Percentiles rank a stretch among this genome's conserved stretches.
phyloP scores from a whole-genome alignment of 78 protist species.

The Chrysochromulina tobinii region DNA sequence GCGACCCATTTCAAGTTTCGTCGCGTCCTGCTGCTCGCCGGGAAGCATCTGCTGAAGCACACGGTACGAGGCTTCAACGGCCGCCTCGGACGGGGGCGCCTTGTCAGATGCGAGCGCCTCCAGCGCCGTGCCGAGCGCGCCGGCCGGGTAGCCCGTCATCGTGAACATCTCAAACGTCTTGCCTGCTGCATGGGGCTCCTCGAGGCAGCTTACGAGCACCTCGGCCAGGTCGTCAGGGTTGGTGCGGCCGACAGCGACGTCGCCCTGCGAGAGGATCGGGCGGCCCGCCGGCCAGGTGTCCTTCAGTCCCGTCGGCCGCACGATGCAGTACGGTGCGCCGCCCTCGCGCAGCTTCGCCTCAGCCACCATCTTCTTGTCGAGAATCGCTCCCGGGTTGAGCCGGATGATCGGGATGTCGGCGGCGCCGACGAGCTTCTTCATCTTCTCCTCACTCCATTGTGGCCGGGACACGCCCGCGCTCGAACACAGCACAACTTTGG shows the following conservation, averaged over 20 bases:
- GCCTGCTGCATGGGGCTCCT: background rate
- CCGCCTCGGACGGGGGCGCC: background rate
- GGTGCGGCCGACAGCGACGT: constrained; percentile 23
- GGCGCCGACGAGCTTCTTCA: background rate
- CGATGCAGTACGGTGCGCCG: background rate
- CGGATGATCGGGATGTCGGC: constrained; percentile 37
- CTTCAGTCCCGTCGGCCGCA: constrained; percentile 29
- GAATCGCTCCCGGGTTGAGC: constrained; percentile 25
- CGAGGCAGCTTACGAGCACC: background rate
- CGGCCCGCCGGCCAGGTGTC: constrained; percentile 20
- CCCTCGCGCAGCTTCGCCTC: background rate
- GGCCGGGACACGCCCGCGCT: constrained; percentile 20
- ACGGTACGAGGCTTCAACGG: background rate
- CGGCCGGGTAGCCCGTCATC: background rate
- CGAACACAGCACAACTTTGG: background rate
- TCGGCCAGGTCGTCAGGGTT: constrained; percentile 4
- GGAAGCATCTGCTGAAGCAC: constrained; percentile 32
- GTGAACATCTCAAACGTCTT: background rate
- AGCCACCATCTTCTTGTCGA: background rate
- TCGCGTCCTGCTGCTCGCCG: constrained; percentile 14
- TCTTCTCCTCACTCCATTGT: background rate
- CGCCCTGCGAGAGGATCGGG: constrained; percentile 10
- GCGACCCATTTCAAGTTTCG: background rate
- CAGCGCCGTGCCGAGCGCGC: background rate
- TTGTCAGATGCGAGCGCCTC: background rate